These are phyloP conservation scores for Aspergillus sergii DNA, from an alignment of 2,329 filamentous ascomycete genomes.

Conservation along the genomic window DNA sequence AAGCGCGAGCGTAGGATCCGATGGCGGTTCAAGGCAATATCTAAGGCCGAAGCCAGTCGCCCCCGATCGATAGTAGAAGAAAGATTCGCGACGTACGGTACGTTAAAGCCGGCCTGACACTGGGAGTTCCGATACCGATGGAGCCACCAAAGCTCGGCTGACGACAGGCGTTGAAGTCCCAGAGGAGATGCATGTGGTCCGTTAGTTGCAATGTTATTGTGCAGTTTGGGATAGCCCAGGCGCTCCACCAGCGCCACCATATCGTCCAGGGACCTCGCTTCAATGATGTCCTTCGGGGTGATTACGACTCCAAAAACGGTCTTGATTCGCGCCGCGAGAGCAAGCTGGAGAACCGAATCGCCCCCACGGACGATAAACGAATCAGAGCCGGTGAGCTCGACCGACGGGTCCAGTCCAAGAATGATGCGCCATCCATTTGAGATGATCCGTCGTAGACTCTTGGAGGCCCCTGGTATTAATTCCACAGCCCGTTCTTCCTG, in stretches of 20 bases:
- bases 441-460: neutral
- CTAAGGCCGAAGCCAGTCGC: neutral
- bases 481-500: neutral
- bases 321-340: neutral
- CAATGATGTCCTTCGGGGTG: neutral
- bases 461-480: neutral
- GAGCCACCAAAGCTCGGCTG: neutral
- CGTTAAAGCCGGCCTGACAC: neutral
- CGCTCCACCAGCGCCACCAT: neutral
- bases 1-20: neutral
- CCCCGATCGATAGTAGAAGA: neutral
- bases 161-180: neutral
- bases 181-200: neutral
- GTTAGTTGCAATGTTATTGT: neutral
- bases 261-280: neutral
- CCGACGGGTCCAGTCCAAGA: neutral
- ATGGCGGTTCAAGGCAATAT: neutral
- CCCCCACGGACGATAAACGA: neutral
- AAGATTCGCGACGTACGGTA: neutral
- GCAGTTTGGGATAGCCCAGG: accelerated
- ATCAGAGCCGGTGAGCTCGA: neutral
- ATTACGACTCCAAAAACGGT: neutral
- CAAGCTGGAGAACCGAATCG: neutral
- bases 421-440: neutral
- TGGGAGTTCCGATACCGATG: neutral